phyloP scores from a whole-genome alignment of 2,329 filamentous ascomycete species.

The Sclerotiophoma versabilis region DNA sequence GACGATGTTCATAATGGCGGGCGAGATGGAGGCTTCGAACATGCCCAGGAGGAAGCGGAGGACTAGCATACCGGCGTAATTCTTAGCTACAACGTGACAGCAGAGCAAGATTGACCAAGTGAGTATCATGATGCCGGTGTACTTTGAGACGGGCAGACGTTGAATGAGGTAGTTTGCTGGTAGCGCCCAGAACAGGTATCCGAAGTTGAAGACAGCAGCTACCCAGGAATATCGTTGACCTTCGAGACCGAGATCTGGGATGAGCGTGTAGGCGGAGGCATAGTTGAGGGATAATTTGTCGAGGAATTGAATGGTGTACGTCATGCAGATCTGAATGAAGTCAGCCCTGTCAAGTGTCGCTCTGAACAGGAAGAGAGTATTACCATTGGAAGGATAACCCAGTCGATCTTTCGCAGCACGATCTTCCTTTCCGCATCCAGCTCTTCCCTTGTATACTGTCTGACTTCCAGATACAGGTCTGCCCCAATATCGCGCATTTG shows the following conservation, averaged over 20 bases:
- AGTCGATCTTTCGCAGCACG: conserved; percentile 55
- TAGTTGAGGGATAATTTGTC: conserved; percentile 54
- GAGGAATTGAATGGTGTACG: conserved; percentile 58
- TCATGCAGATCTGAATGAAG: conserved; percentile 44
- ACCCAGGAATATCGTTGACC: conserved; percentile 52
- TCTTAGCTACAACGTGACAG: conserved; percentile 50
- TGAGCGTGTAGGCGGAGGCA: conserved; percentile 48
- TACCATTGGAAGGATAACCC: conserved; percentile 58
- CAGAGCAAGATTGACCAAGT: conserved; percentile 57
- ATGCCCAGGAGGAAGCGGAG: conserved; percentile 47
- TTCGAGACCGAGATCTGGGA: conserved; percentile 46
- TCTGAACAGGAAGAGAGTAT: background rate
- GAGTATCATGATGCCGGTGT: conserved; percentile 48
- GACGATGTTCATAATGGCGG: conserved; percentile 50
- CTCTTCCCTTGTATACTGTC: conserved; percentile 54
- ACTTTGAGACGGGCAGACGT: conserved; percentile 46
- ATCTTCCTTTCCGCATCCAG: conserved; percentile 52
- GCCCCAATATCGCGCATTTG: conserved; percentile 55
- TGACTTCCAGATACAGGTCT: conserved; percentile 55
- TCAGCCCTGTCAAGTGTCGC: background rate
- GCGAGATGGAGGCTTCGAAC: conserved; percentile 47
- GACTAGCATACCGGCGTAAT: conserved; percentile 46
- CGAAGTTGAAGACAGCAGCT: conserved; percentile 55
- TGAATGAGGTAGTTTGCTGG: conserved; percentile 51
- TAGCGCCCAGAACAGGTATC: conserved; percentile 53